Evolutionary conservation across 2,329 filamentous ascomycete genomes (phyloP).

Genomic region (Penicillium italicum): DNA sequence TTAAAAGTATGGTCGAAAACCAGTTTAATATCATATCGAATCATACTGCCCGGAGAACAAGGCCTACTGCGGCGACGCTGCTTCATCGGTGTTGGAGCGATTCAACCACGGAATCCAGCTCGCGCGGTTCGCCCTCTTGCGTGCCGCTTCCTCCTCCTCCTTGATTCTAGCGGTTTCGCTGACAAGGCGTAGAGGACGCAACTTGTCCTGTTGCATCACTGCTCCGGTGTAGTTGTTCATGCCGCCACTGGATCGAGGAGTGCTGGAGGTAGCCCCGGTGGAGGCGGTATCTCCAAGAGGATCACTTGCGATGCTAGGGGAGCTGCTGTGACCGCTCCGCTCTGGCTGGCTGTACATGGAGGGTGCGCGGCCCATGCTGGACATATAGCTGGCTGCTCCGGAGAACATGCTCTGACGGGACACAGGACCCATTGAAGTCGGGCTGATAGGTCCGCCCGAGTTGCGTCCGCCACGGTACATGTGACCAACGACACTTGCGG

Average conservation of each 20-base stretch:
- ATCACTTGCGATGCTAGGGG: slow-evolving; percentile 56
- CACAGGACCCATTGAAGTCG: slow-evolving; percentile 44
- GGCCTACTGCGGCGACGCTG: slow-evolving; percentile 14
- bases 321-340: slow-evolving; percentile 60
- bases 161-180: slow-evolving; percentile 41
- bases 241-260: slow-evolving; percentile 62
- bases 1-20: slow-evolving; percentile 18
- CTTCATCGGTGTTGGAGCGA: slow-evolving; percentile 30
- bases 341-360: slow-evolving; percentile 48
- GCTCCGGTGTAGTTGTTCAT: slow-evolving; percentile 66
- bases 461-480: slow-evolving; percentile 76
- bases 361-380: slow-evolving; percentile 53
- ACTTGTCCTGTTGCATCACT: slow-evolving; percentile 65
- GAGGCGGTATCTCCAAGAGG: slow-evolving; percentile 44
- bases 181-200: slow-evolving; percentile 80
- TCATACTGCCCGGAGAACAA: slow-evolving; percentile 14
- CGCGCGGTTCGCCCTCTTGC: slow-evolving; percentile 45
- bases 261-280: slow-evolving; percentile 48
- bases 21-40: slow-evolving; percentile 21
- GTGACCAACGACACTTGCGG: slow-evolving; percentile 74
- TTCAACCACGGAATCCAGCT: slow-evolving; percentile 50
- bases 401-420: slow-evolving; percentile 42
- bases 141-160: slow-evolving; percentile 42
- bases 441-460: slow-evolving; percentile 54
- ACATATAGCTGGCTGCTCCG: slow-evolving; percentile 47